A percentile compares a stretch with the other conserved stretches of the same genome.
Conservation (phyloP, 352 stramenopile genomes). For the Blastocystis sp. region DNA sequence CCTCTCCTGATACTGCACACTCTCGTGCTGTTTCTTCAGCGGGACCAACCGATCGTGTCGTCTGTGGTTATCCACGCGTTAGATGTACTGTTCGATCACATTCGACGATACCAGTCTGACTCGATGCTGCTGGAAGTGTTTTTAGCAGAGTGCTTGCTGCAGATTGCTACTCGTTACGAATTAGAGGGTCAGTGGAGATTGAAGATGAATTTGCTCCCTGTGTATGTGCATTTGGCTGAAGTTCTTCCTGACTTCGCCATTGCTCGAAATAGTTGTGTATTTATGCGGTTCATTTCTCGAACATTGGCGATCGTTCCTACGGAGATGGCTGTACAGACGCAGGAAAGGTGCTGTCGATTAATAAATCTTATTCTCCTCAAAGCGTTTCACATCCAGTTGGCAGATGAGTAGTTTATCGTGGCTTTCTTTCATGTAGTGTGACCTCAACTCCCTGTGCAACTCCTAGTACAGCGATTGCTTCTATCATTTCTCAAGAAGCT, state of each 20-base stretch:
- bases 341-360: neutral
- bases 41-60: neutral
- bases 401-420: neutral
- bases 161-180: neutral
- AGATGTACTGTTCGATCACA: neutral
- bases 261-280: neutral
- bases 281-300: neutral
- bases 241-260: neutral
- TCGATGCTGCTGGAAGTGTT: neutral
- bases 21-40: neutral
- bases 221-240: neutral
- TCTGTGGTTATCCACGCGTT: neutral
- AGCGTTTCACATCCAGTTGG: neutral
- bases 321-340: neutral
- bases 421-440: neutral
- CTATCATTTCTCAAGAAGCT: neutral
- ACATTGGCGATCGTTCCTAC: neutral
- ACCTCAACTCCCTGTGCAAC: neutral
- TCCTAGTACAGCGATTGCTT: neutral
- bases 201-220: neutral
- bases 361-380: neutral
- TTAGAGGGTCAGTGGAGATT: neutral
- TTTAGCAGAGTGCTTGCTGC: neutral
- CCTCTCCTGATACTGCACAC: neutral
- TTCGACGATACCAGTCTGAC: neutral